Evolutionary conservation across 257 asterid species (phyloP).

Genomic region (Rhazya stricta): DNA sequence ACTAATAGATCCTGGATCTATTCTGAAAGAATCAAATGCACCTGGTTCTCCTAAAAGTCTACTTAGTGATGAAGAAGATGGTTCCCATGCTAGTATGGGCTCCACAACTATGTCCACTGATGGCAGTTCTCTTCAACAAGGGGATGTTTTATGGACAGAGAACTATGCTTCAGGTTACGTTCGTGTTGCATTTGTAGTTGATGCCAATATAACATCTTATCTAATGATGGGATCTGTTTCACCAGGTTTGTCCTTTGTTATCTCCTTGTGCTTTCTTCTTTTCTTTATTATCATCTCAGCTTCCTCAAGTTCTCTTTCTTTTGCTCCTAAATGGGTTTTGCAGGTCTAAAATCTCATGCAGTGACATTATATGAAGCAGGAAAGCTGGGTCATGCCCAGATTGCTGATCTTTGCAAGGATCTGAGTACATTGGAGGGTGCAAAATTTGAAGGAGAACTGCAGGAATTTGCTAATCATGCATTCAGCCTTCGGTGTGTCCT

Average conservation of each 20-base stretch:
- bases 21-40: slow-evolving; percentile 72
- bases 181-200: slow-evolving; percentile 97
- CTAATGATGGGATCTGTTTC: slow-evolving; percentile 99
- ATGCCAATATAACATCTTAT: slow-evolving; percentile 96
- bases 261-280: slow-evolving; percentile 12
- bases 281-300: not conserved
- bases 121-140: slow-evolving; percentile 54
- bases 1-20: slow-evolving; percentile 87
- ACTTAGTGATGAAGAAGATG: slow-evolving; percentile 72
- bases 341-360: slow-evolving; percentile 98
- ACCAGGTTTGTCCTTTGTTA: slow-evolving; percentile 62
- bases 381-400: slow-evolving; percentile 84
- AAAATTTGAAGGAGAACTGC: slow-evolving; percentile 97
- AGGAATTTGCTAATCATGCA: slow-evolving; percentile 98
- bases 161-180: slow-evolving; percentile 65
- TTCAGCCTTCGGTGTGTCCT: slow-evolving; percentile 91
- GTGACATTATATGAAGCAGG: slow-evolving; percentile 99
- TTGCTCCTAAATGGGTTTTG: slow-evolving; percentile 11
- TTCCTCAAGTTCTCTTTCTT: not conserved
- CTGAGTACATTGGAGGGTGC: slow-evolving; percentile 84
- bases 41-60: slow-evolving; percentile 67
- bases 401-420: slow-evolving; percentile 90
- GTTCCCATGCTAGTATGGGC: slow-evolving; percentile 47
- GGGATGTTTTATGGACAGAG: slow-evolving; percentile 72
- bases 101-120: slow-evolving; percentile 53